A percentile compares a stretch with the other conserved stretches of the same genome.
These are phyloP conservation scores for Colletotrichum lindemuthianum DNA, from an alignment of 2,329 filamentous ascomycete genomes.

Conservation along the genomic window DNA sequence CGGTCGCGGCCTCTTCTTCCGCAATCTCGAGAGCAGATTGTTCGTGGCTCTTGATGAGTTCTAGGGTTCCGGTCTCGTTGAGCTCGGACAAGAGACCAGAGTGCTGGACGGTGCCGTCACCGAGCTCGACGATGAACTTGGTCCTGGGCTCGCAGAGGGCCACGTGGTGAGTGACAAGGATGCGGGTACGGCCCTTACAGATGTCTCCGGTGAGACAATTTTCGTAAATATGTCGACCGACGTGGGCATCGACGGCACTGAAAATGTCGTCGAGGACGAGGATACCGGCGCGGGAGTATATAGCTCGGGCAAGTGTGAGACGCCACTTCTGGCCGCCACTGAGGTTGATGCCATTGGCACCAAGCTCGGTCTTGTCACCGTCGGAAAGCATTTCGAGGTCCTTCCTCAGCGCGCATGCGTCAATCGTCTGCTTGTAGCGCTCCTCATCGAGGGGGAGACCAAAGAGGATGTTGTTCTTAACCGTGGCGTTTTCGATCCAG, in stretches of 20 bases:
- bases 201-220: conserved; percentile 78
- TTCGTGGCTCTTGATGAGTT: conserved; percentile 67
- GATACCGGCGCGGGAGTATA: conserved; percentile 82
- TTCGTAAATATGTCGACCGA: conserved; percentile 82
- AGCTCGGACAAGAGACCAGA: conserved; percentile 74
- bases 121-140: conserved; percentile 79
- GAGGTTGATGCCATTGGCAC: conserved; percentile 85
- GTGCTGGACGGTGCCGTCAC: conserved; percentile 72
- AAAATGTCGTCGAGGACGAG: conserved; percentile 87
- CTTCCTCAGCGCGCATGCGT: conserved; percentile 78
- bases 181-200: conserved; percentile 74
- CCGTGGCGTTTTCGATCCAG: conserved; percentile 85
- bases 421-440: conserved; percentile 77
- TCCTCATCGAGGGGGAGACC: conserved; percentile 74
- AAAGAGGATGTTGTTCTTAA: conserved; percentile 83
- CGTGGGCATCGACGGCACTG: conserved; percentile 83
- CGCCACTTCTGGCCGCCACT: conserved; percentile 88
- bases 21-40: conserved; percentile 55
- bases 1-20: conserved; percentile 62
- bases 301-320: conserved; percentile 79
- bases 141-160: conserved; percentile 75
- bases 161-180: conserved; percentile 85
- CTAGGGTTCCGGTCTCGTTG: conserved; percentile 64
- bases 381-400: conserved; percentile 81
- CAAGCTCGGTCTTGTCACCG: conserved; percentile 83